These are phyloP conservation scores for Podospora pseudoanserina DNA, from an alignment of 495 filamentous ascomycete genomes.

Conservation along the genomic window DNA sequence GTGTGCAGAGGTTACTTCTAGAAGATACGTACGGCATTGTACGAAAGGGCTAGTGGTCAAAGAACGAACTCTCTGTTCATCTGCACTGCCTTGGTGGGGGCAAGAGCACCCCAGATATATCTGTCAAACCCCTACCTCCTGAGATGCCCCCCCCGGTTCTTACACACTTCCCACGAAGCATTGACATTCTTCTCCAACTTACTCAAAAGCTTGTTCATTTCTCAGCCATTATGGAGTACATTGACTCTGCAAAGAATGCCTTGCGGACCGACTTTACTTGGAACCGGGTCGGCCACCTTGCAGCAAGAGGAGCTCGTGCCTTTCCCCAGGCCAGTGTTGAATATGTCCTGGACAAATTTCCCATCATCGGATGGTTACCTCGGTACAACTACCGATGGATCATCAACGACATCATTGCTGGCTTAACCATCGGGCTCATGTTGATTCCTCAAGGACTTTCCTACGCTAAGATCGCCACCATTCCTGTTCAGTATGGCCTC, in stretches of 20 bases:
- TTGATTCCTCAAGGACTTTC: constrained; percentile 50
- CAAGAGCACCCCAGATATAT: neutral
- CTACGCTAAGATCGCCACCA: constrained; percentile 52
- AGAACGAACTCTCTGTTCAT: neutral
- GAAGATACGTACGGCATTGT: neutral
- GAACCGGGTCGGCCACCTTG: constrained; percentile 34
- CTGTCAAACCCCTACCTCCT: neutral
- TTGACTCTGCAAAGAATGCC: constrained; percentile 27
- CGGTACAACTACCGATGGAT: constrained; percentile 47
- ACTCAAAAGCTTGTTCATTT: neutral
- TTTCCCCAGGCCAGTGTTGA: constrained; percentile 39
- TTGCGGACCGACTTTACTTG: constrained; percentile 36
- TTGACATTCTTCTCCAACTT: neutral
- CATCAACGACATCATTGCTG: constrained; percentile 48
- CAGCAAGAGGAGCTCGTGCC: constrained; percentile 27
- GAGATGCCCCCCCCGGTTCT: neutral
- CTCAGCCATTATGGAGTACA: constrained; percentile 10
- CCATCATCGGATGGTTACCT: constrained; percentile 52
- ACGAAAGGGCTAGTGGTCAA: neutral
- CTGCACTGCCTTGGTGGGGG: constrained; percentile 1
- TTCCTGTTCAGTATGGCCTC: constrained; percentile 50
- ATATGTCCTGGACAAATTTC: constrained; percentile 50
- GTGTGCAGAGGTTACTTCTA: neutral
- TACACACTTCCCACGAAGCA: neutral
- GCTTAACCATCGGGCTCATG: constrained; percentile 49